These are phyloP conservation scores for Neurospora sp. DNA, from an alignment of 495 filamentous ascomycete species.

Conservation along the genomic window DNA sequence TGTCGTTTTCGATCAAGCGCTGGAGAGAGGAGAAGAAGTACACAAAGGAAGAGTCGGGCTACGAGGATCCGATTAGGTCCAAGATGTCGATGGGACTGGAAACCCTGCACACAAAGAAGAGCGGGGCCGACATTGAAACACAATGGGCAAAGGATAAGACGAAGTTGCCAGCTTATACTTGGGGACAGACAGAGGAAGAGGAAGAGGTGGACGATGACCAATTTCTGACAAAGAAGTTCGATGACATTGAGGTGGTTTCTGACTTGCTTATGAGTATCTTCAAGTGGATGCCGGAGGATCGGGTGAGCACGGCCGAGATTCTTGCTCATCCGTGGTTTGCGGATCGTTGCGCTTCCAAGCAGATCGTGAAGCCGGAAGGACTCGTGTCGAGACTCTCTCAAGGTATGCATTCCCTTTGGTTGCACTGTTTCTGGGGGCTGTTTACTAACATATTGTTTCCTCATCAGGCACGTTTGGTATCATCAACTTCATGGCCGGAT, in stretches of 20 bases:
- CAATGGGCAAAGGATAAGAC: not conserved
- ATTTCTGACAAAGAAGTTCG: not conserved
- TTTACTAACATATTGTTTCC: too few relatives aligned
- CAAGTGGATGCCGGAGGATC: constrained; percentile 12
- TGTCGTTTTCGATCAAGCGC: not conserved
- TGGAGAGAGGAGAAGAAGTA: not conserved
- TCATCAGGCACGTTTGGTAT: not conserved
- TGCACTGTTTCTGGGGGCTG: too few relatives aligned
- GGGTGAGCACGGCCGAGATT: constrained; percentile 2
- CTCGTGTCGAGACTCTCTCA: not conserved
- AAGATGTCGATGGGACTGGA: not conserved
- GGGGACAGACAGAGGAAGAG: not conserved
- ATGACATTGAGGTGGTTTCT: not conserved
- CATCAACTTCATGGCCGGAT: not conserved
- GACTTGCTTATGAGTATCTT: constrained; percentile 17
- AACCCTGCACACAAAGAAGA: not conserved
- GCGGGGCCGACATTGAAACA: not conserved
- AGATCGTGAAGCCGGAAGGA: not conserved
- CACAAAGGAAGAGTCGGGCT: not conserved
- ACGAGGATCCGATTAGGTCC: not conserved
- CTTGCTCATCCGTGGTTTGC: constrained; percentile 10
- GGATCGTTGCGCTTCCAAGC: not conserved
- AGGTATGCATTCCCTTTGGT: not conserved
- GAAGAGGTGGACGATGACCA: constrained; percentile 8
- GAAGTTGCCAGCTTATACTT: not conserved